Evolutionary conservation across 176 grass and related monocot genomes (phyloP).

Genomic region (Chloris gayana): DNA sequence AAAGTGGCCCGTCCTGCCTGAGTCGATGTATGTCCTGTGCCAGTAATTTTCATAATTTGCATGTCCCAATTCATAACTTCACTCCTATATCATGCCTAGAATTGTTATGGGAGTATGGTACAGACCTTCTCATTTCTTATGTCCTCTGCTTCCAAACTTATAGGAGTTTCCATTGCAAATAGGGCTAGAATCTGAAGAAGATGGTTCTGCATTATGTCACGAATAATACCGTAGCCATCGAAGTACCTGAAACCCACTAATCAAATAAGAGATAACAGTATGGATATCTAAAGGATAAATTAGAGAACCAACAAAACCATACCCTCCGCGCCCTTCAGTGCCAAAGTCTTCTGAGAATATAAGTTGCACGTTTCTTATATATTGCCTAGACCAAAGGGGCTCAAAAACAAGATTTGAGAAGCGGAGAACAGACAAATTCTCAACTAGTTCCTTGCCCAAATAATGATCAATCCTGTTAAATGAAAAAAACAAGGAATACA

Average conservation of each 20-base stretch:
- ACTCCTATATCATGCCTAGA: not conserved
- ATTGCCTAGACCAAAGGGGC: conserved; percentile 97
- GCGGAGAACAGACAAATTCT: conserved; percentile 86
- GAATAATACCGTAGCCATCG: conserved; percentile 89
- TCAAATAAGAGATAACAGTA: conserved; percentile 35
- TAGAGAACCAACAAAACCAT: conserved; percentile 40
- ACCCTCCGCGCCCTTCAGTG: conserved; percentile 93
- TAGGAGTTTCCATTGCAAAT: conserved; percentile 97
- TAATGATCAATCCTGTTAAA: conserved; percentile 87
- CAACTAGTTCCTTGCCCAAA: conserved; percentile 88
- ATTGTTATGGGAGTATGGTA: not conserved
- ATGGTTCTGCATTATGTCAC: conserved; percentile 99
- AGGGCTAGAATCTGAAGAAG: conserved; percentile 92
- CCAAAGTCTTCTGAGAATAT: conserved; percentile 97
- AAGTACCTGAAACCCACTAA: conserved; percentile 75
- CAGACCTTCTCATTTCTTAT: conserved; percentile 96
- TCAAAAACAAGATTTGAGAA: conserved; percentile 99
- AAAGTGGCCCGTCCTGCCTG: not conserved
- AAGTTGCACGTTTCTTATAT: conserved; percentile 88
- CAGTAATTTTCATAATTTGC: not conserved
- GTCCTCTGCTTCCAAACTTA: conserved; percentile 94
- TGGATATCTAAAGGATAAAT: conserved; percentile 20
- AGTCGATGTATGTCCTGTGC: not conserved
- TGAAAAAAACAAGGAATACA: conserved; percentile 25
- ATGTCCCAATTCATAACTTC: not conserved